Evolutionary conservation across 495 filamentous ascomycete species (phyloP), one percentile per base, ranked within the genome.

Genomic region (Neurospora sp.): DNA sequence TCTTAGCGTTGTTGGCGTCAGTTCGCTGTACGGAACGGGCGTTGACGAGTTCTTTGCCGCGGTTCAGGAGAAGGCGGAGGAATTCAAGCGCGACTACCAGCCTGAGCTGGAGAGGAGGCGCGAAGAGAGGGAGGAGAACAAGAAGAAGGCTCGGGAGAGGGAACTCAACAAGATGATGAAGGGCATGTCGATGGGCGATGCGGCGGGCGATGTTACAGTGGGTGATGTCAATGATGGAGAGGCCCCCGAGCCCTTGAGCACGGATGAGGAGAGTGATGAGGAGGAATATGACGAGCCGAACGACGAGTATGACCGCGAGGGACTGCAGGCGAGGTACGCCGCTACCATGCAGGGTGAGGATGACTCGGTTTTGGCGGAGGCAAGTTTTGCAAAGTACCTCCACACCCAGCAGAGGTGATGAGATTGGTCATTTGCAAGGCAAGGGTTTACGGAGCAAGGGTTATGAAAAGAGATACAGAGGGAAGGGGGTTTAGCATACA

Each of bases 151-250:
- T 72, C 85, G 93, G 42, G 89, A 97, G 78, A 87, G 91, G 77
- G 94, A 98, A 78, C 83, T 98, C 46, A 91, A 92, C 35, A 93
- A 92, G 85, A 85, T 98, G 82, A 97, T 99, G 95, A 92, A 91
- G 78, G 96, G 95, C 75, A 95, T 99, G 92, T 87, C 88, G 40
- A 91, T 98, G 76, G 83, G 79, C 35, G 83, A 81, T 69, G 77
- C 72, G 18, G 81, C 72, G 0, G 78, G 78, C 70, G 79, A 79
- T 37, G 38, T 78, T 23, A 75, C 78, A 1, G 80, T 81, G 70
- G 77, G 80, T 8, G 79, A 79, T 23, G 74, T 89, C 70, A 82
- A 88, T n/a, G 89, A 92, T 35, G 86, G 88, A 27, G 81, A 84
- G 40, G 86, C 85, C 9, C 79, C 81, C 35, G 84, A 88, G 3